These are phyloP conservation scores for Ophiostoma quercus DNA, from an alignment of 2,329 filamentous ascomycete genomes.

Conservation along the genomic window DNA sequence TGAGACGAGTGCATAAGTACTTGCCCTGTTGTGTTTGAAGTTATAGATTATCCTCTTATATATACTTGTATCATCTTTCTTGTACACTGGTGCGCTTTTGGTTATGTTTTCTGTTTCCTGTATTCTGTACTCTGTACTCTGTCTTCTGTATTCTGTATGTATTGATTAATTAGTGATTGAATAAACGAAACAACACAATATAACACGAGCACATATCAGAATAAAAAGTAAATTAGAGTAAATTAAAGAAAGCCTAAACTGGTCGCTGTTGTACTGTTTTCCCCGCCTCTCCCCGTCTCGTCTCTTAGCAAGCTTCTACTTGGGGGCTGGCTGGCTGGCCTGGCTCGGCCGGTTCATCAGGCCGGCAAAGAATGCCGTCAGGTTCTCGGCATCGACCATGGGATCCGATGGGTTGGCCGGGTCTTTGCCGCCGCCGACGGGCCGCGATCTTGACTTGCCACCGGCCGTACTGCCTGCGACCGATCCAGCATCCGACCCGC, in stretches of 20 bases:
- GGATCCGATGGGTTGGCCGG: constrained; percentile 23
- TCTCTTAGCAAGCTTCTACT: no score
- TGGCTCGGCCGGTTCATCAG: constrained; percentile 48
- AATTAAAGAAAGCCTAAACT: neutral
- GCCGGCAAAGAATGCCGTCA: constrained; percentile 56
- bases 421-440: neutral
- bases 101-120: neutral
- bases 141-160: neutral
- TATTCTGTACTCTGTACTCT: no score
- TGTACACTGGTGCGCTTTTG: neutral
- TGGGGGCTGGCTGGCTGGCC: constrained; percentile 23
- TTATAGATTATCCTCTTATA: neutral
- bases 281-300: neutral
- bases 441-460: constrained; percentile 7
- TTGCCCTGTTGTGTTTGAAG: neutral
- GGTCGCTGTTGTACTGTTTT: constrained; percentile 9
- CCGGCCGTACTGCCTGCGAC: neutral
- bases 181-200: neutral
- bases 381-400: constrained; percentile 50
- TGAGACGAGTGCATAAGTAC: constrained; percentile 9
- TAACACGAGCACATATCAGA: neutral
- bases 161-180: neutral
- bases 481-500: constrained; percentile 1
- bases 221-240: neutral
- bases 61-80: neutral